Conservation (phyloP, 2,329 filamentous ascomycete genomes). For the Hypoxylon sp. region DNA sequence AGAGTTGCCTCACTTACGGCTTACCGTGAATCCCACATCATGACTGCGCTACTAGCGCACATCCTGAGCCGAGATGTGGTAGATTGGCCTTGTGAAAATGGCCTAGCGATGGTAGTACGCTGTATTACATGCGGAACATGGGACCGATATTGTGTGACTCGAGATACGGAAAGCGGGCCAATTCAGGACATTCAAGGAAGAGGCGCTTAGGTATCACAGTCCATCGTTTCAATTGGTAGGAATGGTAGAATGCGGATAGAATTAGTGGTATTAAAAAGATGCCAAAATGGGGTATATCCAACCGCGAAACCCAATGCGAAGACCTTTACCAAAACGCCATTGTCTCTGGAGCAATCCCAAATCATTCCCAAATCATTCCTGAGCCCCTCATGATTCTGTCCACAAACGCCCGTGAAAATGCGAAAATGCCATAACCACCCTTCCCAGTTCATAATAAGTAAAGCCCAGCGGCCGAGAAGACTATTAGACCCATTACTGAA, state of each 20-base stretch:
- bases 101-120: background rate
- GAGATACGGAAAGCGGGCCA: conserved; percentile 1
- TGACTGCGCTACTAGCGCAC: background rate
- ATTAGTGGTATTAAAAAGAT: conserved; percentile 33
- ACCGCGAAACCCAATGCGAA: conserved; percentile 29
- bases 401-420: conserved; percentile 48
- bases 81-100: background rate
- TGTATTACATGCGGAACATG: no score
- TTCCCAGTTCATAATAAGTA: conserved; percentile 48
- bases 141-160: background rate
- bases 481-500: conserved; percentile 53
- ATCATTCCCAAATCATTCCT: conserved; percentile 32
- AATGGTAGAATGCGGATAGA: conserved; percentile 6
- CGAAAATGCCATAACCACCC: conserved; percentile 23
- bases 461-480: conserved; percentile 53
- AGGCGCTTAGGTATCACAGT: conserved; percentile 2
- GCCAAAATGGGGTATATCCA: conserved; percentile 46
- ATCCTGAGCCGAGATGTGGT: conserved; percentile 5
- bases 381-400: conserved; percentile 27
- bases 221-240: background rate
- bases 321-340: conserved; percentile 32
- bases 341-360: conserved; percentile 26
- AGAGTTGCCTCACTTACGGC: conserved; percentile 10
- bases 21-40: conserved; percentile 9
- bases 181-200: background rate